These are phyloP conservation scores for Sistotremastrum suecicum DNA, from an alignment of 768 basidiomycete species.

Conservation along the genomic window DNA sequence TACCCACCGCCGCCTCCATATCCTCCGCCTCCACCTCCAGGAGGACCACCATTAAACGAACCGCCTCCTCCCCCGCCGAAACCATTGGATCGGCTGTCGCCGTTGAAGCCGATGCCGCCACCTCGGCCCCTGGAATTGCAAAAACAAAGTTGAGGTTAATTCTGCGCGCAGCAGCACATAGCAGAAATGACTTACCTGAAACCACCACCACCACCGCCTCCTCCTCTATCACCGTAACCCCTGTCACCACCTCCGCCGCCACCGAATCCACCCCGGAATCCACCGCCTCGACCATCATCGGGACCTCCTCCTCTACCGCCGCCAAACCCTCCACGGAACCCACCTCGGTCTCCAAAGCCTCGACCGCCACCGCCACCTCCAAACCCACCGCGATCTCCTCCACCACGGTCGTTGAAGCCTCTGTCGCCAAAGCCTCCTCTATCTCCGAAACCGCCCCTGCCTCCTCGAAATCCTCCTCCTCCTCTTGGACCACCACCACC, in stretches of 20 bases:
- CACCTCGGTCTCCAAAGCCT: constrained; percentile 18
- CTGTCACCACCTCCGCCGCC: constrained; percentile 19
- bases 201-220: constrained; percentile 17
- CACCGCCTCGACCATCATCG: constrained; percentile 2
- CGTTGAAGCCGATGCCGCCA: constrained; percentile 12
- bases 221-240: constrained; percentile 8
- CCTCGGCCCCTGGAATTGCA: constrained; percentile 7
- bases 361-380: constrained; percentile 18
- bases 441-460: constrained; percentile 20
- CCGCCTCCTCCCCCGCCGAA: constrained; percentile 13
- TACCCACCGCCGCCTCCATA: constrained; percentile 24
- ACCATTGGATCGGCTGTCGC: constrained; percentile 21
- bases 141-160: neutral
- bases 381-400: constrained; percentile 13
- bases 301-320: constrained; percentile 14
- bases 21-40: constrained; percentile 29
- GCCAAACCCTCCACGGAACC: constrained; percentile 16
- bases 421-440: constrained; percentile 21
- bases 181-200: constrained; percentile 9
- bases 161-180: neutral
- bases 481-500: constrained; percentile 25
- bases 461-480: constrained; percentile 25
- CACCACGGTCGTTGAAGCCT: constrained; percentile 12
- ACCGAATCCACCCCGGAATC: constrained; percentile 19
- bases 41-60: constrained; percentile 23